A percentile compares a stretch with the other conserved stretches of the same genome.
Evolutionary conservation across 176 grass and related monocot genomes (phyloP).

Genomic region (Eleusine coracana): DNA sequence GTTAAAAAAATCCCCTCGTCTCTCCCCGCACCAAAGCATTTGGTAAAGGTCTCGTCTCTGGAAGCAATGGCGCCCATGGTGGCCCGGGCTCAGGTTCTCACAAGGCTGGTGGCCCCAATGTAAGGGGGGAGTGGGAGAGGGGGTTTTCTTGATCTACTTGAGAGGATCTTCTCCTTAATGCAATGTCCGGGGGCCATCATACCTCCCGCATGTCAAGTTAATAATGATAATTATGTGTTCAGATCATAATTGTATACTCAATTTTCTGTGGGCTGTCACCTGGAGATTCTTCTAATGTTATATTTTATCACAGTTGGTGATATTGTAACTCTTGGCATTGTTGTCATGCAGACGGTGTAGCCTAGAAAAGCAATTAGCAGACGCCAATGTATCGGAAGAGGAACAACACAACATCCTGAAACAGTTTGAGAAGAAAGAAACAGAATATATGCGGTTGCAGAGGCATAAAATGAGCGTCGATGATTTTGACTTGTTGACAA

Average conservation of each 20-base stretch:
- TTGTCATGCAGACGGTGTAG: slow-evolving; percentile 65
- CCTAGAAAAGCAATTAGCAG: slow-evolving; percentile 88
- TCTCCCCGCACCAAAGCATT: too few relatives aligned
- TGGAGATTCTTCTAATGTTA: background rate
- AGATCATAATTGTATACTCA: background rate
- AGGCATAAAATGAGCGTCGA: slow-evolving; percentile 98
- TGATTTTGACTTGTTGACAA: slow-evolving; percentile 91
- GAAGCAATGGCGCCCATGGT: too few relatives aligned
- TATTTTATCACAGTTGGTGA: slow-evolving; percentile 15
- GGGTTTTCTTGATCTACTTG: too few relatives aligned
- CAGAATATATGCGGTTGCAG: slow-evolving; percentile 93
- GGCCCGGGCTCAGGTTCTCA: too few relatives aligned
- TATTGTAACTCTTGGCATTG: slow-evolving; percentile 11
- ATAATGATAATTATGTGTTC: background rate
- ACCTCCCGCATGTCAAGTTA: too few relatives aligned
- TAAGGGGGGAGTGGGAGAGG: too few relatives aligned
- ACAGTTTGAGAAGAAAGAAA: slow-evolving; percentile 97
- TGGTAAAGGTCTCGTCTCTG: too few relatives aligned
- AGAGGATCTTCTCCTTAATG: too few relatives aligned
- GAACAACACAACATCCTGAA: slow-evolving; percentile 85
- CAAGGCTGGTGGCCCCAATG: too few relatives aligned
- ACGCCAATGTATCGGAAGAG: slow-evolving; percentile 86
- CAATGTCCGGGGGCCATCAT: too few relatives aligned
- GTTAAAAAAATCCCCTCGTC: too few relatives aligned
- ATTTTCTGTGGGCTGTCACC: background rate